phyloP scores from a whole-genome alignment of 2,329 filamentous ascomycete species.

The Aureobasidium melanogenum region DNA sequence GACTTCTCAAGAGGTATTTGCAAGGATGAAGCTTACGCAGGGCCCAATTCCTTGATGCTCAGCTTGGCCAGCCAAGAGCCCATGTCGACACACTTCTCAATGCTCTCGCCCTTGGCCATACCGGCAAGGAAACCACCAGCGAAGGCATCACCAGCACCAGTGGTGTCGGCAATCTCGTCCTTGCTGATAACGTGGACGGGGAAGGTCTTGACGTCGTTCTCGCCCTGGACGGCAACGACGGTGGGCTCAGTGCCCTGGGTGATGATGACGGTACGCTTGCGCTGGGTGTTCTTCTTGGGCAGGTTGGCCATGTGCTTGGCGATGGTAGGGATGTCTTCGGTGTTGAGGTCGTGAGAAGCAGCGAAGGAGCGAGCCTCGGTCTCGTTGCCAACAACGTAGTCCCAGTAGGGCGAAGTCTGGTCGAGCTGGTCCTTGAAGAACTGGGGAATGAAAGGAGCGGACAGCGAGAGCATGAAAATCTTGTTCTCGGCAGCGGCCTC shows the following conservation, averaged over 20 bases:
- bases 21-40: constrained; percentile 63
- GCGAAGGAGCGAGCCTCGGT: constrained; percentile 85
- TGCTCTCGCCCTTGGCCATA: constrained; percentile 71
- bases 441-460: constrained; percentile 89
- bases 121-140: constrained; percentile 90
- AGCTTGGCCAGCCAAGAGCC: constrained; percentile 93
- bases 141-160: constrained; percentile 91
- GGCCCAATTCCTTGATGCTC: constrained; percentile 90
- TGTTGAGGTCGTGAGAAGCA: constrained; percentile 64
- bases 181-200: constrained; percentile 70
- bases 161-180: constrained; percentile 86
- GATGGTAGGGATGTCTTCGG: constrained; percentile 73
- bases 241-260: constrained; percentile 93
- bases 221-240: constrained; percentile 60
- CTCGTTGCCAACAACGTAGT: constrained; percentile 96
- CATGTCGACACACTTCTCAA: constrained; percentile 75
- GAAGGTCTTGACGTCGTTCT: constrained; percentile 60
- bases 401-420: constrained; percentile 79
- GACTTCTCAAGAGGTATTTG: constrained; percentile 30
- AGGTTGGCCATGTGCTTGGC: constrained; percentile 77
- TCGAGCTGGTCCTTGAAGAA: constrained; percentile 98
- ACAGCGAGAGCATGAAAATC: constrained; percentile 82
- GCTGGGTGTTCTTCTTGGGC: constrained; percentile 83
- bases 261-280: constrained; percentile 78
- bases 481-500: constrained; percentile 87